Conservation (phyloP, 1,139 yeast species). For the Pichia sp. region DNA sequence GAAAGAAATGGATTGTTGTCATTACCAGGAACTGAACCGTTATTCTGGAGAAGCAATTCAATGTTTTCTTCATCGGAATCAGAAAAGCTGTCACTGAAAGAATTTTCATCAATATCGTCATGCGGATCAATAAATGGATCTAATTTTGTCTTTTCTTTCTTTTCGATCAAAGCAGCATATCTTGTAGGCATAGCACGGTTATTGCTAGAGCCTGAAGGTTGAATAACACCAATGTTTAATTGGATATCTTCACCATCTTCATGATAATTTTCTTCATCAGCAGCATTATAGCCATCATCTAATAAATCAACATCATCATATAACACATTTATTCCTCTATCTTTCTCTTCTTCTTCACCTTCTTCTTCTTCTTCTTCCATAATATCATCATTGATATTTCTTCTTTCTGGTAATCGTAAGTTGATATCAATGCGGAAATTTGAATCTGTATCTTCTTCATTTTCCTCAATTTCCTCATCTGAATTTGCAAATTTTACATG, state of each 20-base stretch:
- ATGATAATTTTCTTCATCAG: conserved; percentile 6
- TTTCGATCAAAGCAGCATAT: conserved; percentile 13
- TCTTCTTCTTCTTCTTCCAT: conserved; percentile 26
- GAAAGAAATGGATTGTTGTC: background rate
- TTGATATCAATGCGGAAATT: conserved; percentile 5
- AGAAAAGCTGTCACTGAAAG: conserved; percentile 16
- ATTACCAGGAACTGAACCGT: conserved; percentile 9
- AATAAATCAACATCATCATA: background rate
- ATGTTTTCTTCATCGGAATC: conserved; percentile 31
- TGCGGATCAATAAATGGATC: conserved; percentile 4
- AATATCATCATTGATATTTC: conserved; percentile 22
- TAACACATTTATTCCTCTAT: background rate
- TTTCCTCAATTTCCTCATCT: background rate
- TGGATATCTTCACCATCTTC: conserved; percentile 2
- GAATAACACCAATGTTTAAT: conserved; percentile 2
- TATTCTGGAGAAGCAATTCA: conserved; percentile 24
- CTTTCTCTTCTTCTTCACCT: conserved; percentile 7
- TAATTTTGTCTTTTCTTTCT: conserved; percentile 3
- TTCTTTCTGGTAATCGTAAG: conserved; percentile 15
- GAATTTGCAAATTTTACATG: background rate
- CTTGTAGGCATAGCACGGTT: conserved; percentile 11
- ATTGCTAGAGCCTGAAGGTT: background rate
- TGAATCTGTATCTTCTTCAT: background rate
- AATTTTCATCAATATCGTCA: background rate
- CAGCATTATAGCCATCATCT: background rate